Conservation (phyloP, 2,329 filamentous ascomycete species). For the Ilyonectria destructans region DNA sequence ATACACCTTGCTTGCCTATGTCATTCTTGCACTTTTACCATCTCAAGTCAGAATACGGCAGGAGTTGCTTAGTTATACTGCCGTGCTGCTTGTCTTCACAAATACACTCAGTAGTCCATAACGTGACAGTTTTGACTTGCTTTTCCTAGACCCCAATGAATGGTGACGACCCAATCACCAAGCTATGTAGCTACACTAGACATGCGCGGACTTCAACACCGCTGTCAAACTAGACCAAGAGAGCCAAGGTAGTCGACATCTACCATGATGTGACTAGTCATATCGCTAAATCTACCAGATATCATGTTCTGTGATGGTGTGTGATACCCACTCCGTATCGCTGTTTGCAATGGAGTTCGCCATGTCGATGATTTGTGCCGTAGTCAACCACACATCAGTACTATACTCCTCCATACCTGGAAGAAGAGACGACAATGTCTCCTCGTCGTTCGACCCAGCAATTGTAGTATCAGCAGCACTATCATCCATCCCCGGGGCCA, state of each 20-base stretch:
- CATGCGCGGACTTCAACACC: background rate
- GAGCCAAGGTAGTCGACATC: too few species aligned
- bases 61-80: too few species aligned
- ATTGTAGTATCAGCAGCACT: slow-evolving; percentile 5
- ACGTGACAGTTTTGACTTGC: background rate
- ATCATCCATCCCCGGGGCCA: background rate
- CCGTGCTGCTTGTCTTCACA: too few species aligned
- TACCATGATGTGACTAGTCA: too few species aligned
- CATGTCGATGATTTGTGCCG: slow-evolving; percentile 64
- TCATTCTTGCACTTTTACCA: too few species aligned
- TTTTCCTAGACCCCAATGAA: background rate
- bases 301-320: slow-evolving; percentile 62
- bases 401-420: slow-evolving; percentile 44
- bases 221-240: background rate
- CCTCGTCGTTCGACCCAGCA: slow-evolving; percentile 31
- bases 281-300: slow-evolving; percentile 53
- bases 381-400: slow-evolving; percentile 58
- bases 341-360: slow-evolving; percentile 63
- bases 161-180: background rate
- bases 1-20: too few species aligned
- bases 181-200: background rate
- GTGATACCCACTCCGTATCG: slow-evolving; percentile 64
- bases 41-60: too few species aligned
- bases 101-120: background rate
- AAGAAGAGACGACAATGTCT: slow-evolving; percentile 37